Evolutionary conservation across 2,329 filamentous ascomycete genomes (phyloP), one percentile per base, ranked within the genome.

Genomic region (Alternaria dauci): DNA sequence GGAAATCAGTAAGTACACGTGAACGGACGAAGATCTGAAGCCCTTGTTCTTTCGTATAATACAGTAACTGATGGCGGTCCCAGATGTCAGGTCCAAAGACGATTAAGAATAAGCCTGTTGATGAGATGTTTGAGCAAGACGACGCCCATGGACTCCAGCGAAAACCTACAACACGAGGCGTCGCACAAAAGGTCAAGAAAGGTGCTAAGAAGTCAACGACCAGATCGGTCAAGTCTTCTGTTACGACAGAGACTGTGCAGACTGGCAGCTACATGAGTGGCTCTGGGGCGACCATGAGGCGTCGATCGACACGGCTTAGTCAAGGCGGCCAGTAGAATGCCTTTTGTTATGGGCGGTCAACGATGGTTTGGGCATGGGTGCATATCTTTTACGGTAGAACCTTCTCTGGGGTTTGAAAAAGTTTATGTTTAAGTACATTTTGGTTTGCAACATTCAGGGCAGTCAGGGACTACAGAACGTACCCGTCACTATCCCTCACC

Each of bases 401-500:
- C 28, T 11, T 30, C 28, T 30, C 18, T 16, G 20, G 16, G 25
- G 8, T 7, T 38, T 12, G 16, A 6, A 12, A 34, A 36, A 38
- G 20, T 42, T 6, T 2, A 12, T 42, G 12, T 16, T 42, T 25
- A 6, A 8, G 20, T 20, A 42, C 20, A 25, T 42, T 16, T 36
- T 36, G 32, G 12, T 3, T 23, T 41, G 39, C 5, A 1, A 23
- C 6, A 23, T 20, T 20, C 18, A 11, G 18, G 18, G 11, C 4
- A 12, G 11, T 20, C 6, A 7, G 23, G 6, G 11, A 5, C 3
- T 20, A 25, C 4, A 20, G 20, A 50, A n/a, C 30, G 14, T 23
- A 23, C 8, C 32, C 34, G 28, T 30, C 28, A 30, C 28, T 11
- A 50, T 38, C 34, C 46, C 36, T 68, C 62, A 75, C 52, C 68